Evolutionary conservation across 169 alveolate species (phyloP).

Genomic region (Babesia microti): DNA sequence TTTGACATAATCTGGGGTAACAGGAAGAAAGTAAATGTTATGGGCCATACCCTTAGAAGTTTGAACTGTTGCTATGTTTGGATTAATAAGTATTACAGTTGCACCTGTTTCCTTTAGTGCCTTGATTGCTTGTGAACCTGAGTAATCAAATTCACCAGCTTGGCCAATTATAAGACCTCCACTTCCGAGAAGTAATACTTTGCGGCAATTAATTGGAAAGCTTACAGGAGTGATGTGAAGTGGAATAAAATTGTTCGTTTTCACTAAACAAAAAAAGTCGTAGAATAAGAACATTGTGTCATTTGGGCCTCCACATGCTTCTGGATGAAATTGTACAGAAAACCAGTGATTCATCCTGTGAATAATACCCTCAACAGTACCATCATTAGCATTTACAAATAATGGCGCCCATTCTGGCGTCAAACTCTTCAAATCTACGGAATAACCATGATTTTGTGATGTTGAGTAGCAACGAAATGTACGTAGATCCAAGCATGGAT

Average conservation of each 20-base stretch:
- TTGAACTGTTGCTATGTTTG: constrained; percentile 81
- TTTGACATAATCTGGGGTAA: constrained; percentile 69
- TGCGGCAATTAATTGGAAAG: constrained; percentile 36
- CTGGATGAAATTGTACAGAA: constrained; percentile 77
- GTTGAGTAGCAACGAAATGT: constrained; percentile 74
- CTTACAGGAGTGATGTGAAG: constrained; percentile 60
- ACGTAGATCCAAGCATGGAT: constrained; percentile 72
- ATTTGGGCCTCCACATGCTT: constrained; percentile 73
- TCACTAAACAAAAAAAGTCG: constrained; percentile 52
- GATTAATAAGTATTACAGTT: constrained; percentile 69
- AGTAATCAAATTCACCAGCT: constrained; percentile 82
- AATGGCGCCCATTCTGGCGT: constrained; percentile 51
- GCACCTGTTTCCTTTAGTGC: constrained; percentile 73
- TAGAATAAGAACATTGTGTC: constrained; percentile 70
- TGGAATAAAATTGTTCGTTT: constrained; percentile 29
- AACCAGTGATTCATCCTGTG: constrained; percentile 65
- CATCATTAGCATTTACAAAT: constrained; percentile 74
- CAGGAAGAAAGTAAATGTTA: constrained; percentile 73
- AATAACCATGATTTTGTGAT: constrained; percentile 74
- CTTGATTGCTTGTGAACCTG: constrained; percentile 77
- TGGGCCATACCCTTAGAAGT: constrained; percentile 68
- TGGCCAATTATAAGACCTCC: constrained; percentile 79
- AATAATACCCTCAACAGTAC: constrained; percentile 67
- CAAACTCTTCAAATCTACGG: constrained; percentile 31
- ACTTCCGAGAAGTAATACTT: constrained; percentile 58